phyloP scores from a whole-genome alignment of 257 asterid species.

The Lycium ferocissimum region DNA sequence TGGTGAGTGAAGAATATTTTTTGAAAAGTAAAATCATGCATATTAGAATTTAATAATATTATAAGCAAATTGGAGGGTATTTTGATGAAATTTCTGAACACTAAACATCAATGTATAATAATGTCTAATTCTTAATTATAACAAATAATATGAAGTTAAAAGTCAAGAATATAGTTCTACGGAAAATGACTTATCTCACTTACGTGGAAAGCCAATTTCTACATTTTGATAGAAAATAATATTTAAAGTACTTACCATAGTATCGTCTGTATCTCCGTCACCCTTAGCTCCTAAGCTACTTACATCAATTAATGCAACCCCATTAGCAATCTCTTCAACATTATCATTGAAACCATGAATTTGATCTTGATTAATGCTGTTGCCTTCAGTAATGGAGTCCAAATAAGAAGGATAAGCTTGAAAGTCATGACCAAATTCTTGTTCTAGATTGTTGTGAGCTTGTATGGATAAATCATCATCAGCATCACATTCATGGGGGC shows the following conservation, averaged over 20 bases:
- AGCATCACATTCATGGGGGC: not conserved
- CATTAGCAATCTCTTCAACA: not conserved
- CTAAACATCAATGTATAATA: not conserved
- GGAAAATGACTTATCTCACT: not conserved
- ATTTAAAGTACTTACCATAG: conserved; percentile 35
- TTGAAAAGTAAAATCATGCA: too few species aligned
- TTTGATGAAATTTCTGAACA: not conserved
- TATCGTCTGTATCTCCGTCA: conserved; percentile 47
- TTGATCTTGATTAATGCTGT: not conserved
- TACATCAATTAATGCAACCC: conserved; percentile 28
- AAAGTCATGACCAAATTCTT: conserved; percentile 26
- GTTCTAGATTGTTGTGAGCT: not conserved
- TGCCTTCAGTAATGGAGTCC: not conserved
- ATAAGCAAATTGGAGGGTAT: not conserved
- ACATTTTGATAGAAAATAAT: not conserved
- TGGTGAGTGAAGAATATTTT: too few species aligned
- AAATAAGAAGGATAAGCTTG: conserved; percentile 35
- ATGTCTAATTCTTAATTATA: not conserved
- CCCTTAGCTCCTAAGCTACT: conserved; percentile 50
- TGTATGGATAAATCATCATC: not conserved
- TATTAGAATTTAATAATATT: not conserved
- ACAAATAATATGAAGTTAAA: not conserved
- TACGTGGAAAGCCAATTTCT: not conserved
- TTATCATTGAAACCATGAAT: not conserved
- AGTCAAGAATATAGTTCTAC: not conserved